Percentiles rank a stretch among this genome's conserved stretches.
Evolutionary conservation across 495 filamentous ascomycete species (phyloP).

Genomic region (Parachaetomium inaequale): DNA sequence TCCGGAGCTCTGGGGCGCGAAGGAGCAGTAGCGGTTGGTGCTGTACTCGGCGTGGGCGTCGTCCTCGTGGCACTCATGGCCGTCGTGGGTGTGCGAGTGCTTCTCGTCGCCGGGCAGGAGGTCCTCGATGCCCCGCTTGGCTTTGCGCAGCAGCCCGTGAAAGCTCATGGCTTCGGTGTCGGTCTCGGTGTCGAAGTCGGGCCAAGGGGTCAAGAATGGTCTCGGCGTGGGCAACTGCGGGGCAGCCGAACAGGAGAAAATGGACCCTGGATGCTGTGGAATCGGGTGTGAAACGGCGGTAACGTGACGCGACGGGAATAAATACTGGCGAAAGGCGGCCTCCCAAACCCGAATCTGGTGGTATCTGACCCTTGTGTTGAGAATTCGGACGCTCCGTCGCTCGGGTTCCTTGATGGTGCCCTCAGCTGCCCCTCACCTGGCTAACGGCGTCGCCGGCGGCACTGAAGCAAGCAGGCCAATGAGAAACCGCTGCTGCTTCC

Average conservation of each 20-base stretch:
- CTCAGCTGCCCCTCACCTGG: neutral
- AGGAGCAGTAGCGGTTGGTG: conserved; percentile 74
- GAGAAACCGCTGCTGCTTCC: neutral
- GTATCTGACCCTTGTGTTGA: neutral
- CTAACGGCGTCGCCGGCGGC: neutral
- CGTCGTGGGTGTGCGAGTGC: conserved; percentile 41
- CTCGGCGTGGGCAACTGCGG: conserved; percentile 11
- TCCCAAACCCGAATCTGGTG: neutral
- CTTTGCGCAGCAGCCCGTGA: conserved; percentile 19
- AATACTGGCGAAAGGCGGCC: neutral
- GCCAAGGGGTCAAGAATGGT: neutral
- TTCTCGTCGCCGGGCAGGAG: conserved; percentile 33
- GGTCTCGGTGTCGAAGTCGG: neutral
- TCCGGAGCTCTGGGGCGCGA: conserved; percentile 83
- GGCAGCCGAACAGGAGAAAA: neutral
- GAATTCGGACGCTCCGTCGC: neutral
- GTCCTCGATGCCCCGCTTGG: conserved; percentile 28
- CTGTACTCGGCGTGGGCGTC: conserved; percentile 36
- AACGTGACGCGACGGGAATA: conserved; percentile 1
- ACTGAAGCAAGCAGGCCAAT: neutral
- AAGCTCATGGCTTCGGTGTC: conserved; percentile 18
- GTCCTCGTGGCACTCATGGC: conserved; percentile 30
- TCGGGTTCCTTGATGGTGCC: neutral
- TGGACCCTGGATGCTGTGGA: neutral
- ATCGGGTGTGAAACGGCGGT: neutral